A percentile compares a stretch with the other conserved stretches of the same genome.
Evolutionary conservation across 164 flowering plant species (phyloP).

Genomic region (Pachysandra terminalis): DNA sequence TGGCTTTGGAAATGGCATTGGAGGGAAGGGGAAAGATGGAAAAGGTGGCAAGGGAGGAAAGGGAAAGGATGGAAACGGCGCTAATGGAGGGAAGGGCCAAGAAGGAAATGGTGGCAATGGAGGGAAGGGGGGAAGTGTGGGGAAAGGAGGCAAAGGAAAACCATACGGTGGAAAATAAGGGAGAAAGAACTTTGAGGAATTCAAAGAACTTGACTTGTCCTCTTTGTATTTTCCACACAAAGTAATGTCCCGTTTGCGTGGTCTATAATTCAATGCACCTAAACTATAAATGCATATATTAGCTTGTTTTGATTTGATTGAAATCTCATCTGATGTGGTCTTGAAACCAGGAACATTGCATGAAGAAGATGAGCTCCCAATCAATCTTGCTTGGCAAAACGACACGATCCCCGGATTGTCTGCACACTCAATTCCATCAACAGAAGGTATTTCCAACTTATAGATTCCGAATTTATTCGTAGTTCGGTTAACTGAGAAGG

Average conservation of each 20-base stretch:
- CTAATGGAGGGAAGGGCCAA: too few relatives aligned
- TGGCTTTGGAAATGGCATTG: conserved; percentile 14
- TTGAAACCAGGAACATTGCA: conserved; percentile 47
- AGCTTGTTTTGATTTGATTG: conserved; percentile 50
- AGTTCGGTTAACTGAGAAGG: conserved; percentile 60
- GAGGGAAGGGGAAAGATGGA: conserved; percentile 30
- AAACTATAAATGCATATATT: conserved; percentile 52
- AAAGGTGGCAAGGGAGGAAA: conserved; percentile 18
- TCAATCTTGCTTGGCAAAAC: conserved; percentile 48
- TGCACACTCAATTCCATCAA: conserved; percentile 52
- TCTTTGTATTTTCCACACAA: conserved; percentile 39
- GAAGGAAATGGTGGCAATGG: too few relatives aligned
- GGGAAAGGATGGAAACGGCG: conserved; percentile 23
- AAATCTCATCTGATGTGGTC: conserved; percentile 35
- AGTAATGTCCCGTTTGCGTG: conserved; percentile 29
- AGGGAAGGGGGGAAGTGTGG: too few relatives aligned
- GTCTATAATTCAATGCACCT: conserved; percentile 48
- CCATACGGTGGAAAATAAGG: conserved; percentile 38
- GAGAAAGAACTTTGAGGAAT: conserved; percentile 37
- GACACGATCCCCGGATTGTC: conserved; percentile 35
- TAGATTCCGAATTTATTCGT: conserved; percentile 57
- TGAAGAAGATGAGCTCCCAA: conserved; percentile 33
- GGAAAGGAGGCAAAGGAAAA: conserved; percentile 30
- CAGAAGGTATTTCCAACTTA: conserved; percentile 49
- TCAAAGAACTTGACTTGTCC: conserved; percentile 18